Conservation (phyloP, 345 rosid genomes). For the Eucalyptus marginata region DNA sequence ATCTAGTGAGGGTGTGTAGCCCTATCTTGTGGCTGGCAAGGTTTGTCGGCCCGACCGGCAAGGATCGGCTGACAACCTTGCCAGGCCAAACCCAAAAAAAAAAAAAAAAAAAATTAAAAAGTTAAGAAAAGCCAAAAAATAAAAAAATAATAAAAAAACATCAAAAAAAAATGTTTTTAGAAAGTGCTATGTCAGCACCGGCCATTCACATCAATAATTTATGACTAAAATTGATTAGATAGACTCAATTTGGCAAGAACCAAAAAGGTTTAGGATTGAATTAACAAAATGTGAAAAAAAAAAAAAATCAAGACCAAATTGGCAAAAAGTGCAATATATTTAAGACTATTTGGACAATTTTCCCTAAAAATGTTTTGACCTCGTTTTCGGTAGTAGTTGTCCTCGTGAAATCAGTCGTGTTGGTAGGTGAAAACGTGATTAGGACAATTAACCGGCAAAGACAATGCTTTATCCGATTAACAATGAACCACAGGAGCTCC, state of each 20-base stretch:
- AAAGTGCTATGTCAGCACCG: rapidly evolving
- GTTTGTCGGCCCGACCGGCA: rapidly evolving
- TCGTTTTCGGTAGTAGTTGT: not conserved
- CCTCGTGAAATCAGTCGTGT: not conserved
- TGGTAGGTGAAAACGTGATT: not conserved
- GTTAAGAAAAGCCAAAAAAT: no score
- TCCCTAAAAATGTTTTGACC: not conserved
- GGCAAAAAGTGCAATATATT: no score
- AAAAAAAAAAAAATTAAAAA: no score
- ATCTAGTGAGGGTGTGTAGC: no score
- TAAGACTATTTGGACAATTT: no score
- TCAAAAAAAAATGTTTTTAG: no score
- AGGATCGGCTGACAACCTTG: rapidly evolving
- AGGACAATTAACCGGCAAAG: not conserved
- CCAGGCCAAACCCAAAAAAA: rapidly evolving
- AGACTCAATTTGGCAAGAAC: no score
- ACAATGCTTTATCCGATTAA: not conserved
- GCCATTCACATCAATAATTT: rapidly evolving
- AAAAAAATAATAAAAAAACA: no score
- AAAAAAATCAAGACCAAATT: no score
- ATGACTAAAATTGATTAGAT: rapidly evolving
- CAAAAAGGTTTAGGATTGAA: no score
- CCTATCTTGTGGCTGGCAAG: no score
- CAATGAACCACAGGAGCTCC: not conserved
- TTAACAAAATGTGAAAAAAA: no score